Percentiles rank a stretch among this genome's conserved stretches.
Conservation (phyloP, 208 protist species). For the Wallacemonas collosoma region DNA sequence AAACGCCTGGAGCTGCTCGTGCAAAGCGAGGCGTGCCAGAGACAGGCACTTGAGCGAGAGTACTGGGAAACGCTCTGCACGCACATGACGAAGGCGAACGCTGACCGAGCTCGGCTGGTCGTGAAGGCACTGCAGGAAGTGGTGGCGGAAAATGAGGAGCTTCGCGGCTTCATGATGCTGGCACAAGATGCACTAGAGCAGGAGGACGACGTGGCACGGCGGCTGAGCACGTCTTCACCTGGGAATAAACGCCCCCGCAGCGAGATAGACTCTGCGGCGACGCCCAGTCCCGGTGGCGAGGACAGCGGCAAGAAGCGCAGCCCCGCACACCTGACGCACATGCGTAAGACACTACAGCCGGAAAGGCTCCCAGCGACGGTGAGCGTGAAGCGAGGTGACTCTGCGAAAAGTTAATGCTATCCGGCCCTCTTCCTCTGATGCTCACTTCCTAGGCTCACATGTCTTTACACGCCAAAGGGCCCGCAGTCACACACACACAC, state of each 20-base stretch:
- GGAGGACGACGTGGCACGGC: slow-evolving; percentile 12
- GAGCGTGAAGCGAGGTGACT: slow-evolving; percentile 1
- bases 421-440: background rate
- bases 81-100: slow-evolving; percentile 14
- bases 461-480: no score
- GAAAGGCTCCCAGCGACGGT: slow-evolving; percentile 7
- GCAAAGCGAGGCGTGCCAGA: slow-evolving; percentile 15
- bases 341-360: slow-evolving; percentile 34
- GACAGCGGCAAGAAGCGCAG: slow-evolving; percentile 29
- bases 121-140: slow-evolving; percentile 27
- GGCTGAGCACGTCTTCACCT: slow-evolving; percentile 10
- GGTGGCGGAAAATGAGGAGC: slow-evolving; percentile 25
- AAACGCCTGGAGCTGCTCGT: background rate
- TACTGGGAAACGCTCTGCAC: slow-evolving; percentile 26
- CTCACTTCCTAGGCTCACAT: background rate
- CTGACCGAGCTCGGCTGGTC: slow-evolving; percentile 1
- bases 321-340: slow-evolving; percentile 30
- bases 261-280: background rate
- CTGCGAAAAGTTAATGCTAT: background rate
- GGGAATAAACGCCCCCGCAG: background rate
- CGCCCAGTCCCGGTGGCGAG: slow-evolving; percentile 3
- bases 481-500: no score
- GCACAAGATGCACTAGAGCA: slow-evolving; percentile 45
- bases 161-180: slow-evolving; percentile 48
- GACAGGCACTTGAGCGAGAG: slow-evolving; percentile 12